Evolutionary conservation across 768 basidiomycete species (phyloP).

Genomic region (Lenzites betulinus): DNA sequence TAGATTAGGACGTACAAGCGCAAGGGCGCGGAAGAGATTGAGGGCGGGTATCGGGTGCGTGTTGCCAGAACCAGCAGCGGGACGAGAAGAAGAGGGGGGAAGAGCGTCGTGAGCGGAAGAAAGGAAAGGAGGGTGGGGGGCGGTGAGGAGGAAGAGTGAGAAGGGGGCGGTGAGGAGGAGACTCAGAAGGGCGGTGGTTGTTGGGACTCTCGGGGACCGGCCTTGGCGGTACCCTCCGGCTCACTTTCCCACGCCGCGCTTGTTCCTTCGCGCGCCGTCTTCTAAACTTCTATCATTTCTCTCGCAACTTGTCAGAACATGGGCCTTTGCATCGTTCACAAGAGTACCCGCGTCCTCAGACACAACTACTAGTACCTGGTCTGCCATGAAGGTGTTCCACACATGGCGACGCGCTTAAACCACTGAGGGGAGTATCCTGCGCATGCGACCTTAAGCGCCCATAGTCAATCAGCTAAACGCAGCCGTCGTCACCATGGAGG

Average conservation of each 20-base stretch:
- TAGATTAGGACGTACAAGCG: not conserved
- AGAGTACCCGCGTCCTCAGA: too few species aligned
- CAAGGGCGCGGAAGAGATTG: not conserved
- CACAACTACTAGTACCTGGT: too few species aligned
- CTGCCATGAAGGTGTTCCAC: too few species aligned
- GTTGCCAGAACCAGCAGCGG: constrained; percentile 10
- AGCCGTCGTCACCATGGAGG: too few species aligned
- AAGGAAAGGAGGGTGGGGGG: not conserved
- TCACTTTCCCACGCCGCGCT: constrained; percentile 11
- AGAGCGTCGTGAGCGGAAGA: not conserved
- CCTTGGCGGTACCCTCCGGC: not conserved
- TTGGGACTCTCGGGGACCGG: not conserved
- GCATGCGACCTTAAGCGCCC: too few species aligned
- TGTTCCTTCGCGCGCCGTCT: too few species aligned
- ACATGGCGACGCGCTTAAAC: too few species aligned
- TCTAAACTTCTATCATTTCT: too few species aligned
- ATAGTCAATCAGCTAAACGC: too few species aligned
- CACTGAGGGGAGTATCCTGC: too few species aligned
- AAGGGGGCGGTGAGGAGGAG: not conserved
- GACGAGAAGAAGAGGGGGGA: not conserved
- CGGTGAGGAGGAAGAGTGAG: not conserved
- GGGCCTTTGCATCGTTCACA: too few species aligned
- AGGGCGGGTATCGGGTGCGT: constrained; percentile 6
- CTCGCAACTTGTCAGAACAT: too few species aligned
- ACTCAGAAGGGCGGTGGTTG: constrained; percentile 1